Conservation (phyloP, 495 filamentous ascomycete species). For the Xylona heveae region DNA sequence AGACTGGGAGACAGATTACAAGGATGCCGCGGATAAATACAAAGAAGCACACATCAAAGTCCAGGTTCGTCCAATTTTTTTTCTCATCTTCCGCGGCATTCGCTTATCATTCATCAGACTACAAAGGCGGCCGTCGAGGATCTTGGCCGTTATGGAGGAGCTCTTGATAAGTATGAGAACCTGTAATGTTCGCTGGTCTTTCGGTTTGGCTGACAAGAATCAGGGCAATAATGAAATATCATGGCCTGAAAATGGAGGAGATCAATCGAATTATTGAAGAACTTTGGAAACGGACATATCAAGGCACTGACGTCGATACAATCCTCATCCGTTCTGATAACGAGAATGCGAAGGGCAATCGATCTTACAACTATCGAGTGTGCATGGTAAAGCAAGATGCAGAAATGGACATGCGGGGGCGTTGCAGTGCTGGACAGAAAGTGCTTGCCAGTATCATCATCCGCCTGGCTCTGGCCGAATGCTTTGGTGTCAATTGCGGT, state of each 20-base stretch:
- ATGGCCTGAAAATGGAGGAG: constrained; percentile 92
- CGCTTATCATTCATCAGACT: constrained; percentile 19
- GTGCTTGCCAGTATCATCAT: constrained; percentile 97
- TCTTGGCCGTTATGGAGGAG: constrained; percentile 53
- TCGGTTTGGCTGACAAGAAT: neutral
- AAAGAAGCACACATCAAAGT: constrained; percentile 79
- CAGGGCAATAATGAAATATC: constrained; percentile 84
- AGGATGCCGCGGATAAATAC: constrained; percentile 61
- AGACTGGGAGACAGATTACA: constrained; percentile 75
- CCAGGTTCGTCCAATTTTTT: constrained; percentile 20
- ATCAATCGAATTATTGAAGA: constrained; percentile 91
- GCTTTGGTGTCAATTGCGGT: constrained; percentile 90
- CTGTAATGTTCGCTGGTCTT: neutral
- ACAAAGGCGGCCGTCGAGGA: constrained; percentile 88
- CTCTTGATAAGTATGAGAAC: constrained; percentile 45
- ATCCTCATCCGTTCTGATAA: constrained; percentile 86
- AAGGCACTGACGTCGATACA: constrained; percentile 92
- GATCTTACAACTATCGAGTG: constrained; percentile 84
- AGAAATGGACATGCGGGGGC: constrained; percentile 99
- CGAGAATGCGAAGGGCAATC: constrained; percentile 50
- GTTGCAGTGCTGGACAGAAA: constrained; percentile 90
- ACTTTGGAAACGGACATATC: constrained; percentile 91
- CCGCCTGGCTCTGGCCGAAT: constrained; percentile 85
- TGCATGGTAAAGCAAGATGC: constrained; percentile 94
- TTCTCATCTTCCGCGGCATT: neutral